Evolutionary conservation across 257 asterid species (phyloP).

Genomic region (Dorcoceras hygrometricum): DNA sequence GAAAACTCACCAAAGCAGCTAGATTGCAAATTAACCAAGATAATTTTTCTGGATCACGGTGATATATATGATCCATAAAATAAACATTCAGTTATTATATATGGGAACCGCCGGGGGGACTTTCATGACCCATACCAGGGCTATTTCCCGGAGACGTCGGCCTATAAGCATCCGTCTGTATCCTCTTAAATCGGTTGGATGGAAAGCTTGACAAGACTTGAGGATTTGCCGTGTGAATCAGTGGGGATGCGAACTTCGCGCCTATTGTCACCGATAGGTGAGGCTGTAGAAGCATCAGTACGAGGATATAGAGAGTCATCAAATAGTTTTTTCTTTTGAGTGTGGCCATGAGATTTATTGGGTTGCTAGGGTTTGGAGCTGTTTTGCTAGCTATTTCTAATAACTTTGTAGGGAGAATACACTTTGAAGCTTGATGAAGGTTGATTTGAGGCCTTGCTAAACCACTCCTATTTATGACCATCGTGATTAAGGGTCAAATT

Average conservation of each 20-base stretch:
- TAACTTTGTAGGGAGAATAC: not conserved
- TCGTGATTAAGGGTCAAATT: constrained; percentile 29
- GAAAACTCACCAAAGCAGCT: constrained; percentile 18
- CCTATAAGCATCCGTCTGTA: constrained; percentile 35
- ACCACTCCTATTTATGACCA: constrained; percentile 33
- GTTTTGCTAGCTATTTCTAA: not conserved
- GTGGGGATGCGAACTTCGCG: constrained; percentile 23
- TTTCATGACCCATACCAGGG: constrained; percentile 68
- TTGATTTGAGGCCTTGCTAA: constrained; percentile 9
- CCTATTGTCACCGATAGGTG: constrained; percentile 12
- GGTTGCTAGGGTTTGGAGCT: constrained; percentile 7
- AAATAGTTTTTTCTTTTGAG: constrained; percentile 1
- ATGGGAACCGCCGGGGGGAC: constrained; percentile 31
- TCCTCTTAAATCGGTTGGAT: constrained; percentile 33
- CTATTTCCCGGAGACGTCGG: constrained; percentile 63
- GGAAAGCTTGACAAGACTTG: not conserved
- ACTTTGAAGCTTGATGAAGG: constrained; percentile 5
- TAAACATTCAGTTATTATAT: constrained; percentile 10
- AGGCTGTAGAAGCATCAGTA: constrained; percentile 23
- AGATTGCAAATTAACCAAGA: not conserved
- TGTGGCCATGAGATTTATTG: constrained; percentile 30
- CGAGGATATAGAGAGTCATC: constrained; percentile 21
- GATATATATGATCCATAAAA: not conserved
- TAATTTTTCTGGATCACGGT: not conserved
- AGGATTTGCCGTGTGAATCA: not conserved